phyloP scores from a whole-genome alignment of 1,284 basidiomycete genomes.

The Puccinia triticina region DNA sequence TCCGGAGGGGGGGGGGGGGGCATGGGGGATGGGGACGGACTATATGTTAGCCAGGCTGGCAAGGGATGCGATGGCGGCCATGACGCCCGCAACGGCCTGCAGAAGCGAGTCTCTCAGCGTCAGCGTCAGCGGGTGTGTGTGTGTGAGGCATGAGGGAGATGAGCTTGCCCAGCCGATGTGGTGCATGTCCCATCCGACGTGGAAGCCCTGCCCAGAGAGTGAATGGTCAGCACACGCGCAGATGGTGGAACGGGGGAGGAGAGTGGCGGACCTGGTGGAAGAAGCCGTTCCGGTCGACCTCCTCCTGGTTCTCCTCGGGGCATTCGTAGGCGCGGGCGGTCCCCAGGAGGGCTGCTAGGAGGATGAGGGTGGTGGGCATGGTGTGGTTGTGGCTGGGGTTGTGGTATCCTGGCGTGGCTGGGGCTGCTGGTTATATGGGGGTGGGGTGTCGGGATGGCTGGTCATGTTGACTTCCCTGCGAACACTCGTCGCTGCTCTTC shows the following conservation, averaged over 20 bases:
- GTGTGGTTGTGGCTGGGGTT: not conserved
- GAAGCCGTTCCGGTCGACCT: slow-evolving; percentile 1
- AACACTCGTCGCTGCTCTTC: too few species aligned
- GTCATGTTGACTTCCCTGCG: too few species aligned
- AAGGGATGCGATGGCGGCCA: slow-evolving; percentile 26
- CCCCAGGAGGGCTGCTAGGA: not conserved
- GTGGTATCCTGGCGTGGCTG: not conserved
- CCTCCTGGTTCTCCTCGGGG: slow-evolving; percentile 19
- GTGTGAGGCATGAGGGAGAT: not conserved
- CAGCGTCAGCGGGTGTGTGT: not conserved
- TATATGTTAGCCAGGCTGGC: slow-evolving; percentile 27
- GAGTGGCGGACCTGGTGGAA: slow-evolving; percentile 2
- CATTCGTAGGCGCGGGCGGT: not conserved
- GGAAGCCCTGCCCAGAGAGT: slow-evolving; percentile 13
- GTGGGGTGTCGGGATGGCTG: not conserved
- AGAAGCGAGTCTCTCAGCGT: not conserved
- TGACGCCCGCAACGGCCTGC: slow-evolving; percentile 33
- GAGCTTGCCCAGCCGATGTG: slow-evolving; percentile 40
- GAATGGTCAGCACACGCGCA: too few species aligned
- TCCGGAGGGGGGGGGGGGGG: not conserved
- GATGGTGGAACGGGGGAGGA: not conserved
- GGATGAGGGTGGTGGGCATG: not conserved
- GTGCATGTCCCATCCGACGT: slow-evolving; percentile 33
- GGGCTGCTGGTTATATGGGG: too few species aligned
- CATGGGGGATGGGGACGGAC: not conserved